Evolutionary conservation across 2,329 filamentous ascomycete genomes (phyloP), one percentile per base, ranked within the genome.

Genomic region (Venturiaceae sp.): DNA sequence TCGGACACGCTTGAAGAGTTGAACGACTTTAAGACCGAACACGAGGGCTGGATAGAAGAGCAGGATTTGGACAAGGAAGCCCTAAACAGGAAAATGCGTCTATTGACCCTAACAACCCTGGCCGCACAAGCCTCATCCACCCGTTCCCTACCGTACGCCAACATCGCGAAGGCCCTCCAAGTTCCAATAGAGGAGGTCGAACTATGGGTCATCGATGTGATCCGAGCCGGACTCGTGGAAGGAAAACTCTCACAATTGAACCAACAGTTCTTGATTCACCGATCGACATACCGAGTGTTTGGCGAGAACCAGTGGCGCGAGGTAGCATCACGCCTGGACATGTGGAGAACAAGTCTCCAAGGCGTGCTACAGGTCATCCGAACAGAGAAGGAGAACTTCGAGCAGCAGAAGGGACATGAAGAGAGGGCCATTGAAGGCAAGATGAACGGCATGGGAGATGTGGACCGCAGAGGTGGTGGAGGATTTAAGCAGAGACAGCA

Each of bases 191-290:
- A 88, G 63, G 90, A 97, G 63, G 90, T 97, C 44, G 94, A 99
- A 81, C 88, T 92, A 82, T 99, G 94, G 94, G 90, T 95, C 65
- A 99, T 99, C 68, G 94, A 99, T 72, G 92, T 95, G 65, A 96
- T 99, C 75, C 90, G 94, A 65, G 90, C 92, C 53, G 91, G 92
- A 34, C 84, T 99, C 37, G 90, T 99, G 56, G 94, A 99, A 79
- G 94, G 94, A 71, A 95, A 95, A 77, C 84, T 99, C 65, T 94
- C 88, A 60, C 94, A 99, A 78, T 83, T 92, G 71, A 91, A 90
- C 72, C 84, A 90, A 71, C 88, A 92, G 63, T 97, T 99, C 81
- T 81, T 96, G 57, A 90, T 99, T 62, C 94, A 99, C 80, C 86
- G 94, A 71, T 90, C 90, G 67, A 96, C 91, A 61, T 96, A 97